These are phyloP conservation scores for Tubosaeta brunneosetosa DNA, from an alignment of 768 basidiomycete species.

Conservation along the genomic window DNA sequence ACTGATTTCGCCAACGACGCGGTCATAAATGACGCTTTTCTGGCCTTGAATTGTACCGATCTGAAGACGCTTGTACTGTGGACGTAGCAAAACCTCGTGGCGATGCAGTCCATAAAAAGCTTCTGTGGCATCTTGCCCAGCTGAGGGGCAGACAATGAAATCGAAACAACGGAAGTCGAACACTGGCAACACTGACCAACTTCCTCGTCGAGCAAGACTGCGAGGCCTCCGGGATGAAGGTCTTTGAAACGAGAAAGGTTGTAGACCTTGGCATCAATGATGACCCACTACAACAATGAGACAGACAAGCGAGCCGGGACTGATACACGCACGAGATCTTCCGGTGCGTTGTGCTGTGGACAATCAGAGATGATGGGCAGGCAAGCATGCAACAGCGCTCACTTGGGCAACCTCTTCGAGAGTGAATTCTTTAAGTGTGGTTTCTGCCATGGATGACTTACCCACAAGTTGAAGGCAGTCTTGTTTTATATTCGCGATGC, in stretches of 20 bases:
- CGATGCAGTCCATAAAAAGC: constrained; percentile 88
- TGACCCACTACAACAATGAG: constrained; percentile 57
- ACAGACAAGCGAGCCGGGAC: background rate
- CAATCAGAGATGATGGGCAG: background rate
- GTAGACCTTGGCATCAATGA: constrained; percentile 81
- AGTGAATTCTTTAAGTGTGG: constrained; percentile 42
- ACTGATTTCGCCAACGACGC: constrained; percentile 55
- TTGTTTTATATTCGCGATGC: constrained; percentile 2
- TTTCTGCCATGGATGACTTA: constrained; percentile 20
- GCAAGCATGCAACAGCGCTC: constrained; percentile 5
- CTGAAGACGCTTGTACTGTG: constrained; percentile 68
- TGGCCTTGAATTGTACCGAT: constrained; percentile 72
- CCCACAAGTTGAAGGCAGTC: background rate
- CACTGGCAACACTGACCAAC: constrained; percentile 49
- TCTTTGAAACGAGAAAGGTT: constrained; percentile 75
- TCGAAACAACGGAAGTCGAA: background rate
- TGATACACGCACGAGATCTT: constrained; percentile 56
- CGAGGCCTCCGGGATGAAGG: constrained; percentile 79
- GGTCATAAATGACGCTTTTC: constrained; percentile 47
- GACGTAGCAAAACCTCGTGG: constrained; percentile 72
- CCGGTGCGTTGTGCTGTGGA: constrained; percentile 65
- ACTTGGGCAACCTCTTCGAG: constrained; percentile 59
- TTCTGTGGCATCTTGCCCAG: constrained; percentile 84
- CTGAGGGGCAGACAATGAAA: constrained; percentile 32
- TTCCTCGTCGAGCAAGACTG: constrained; percentile 72